These are phyloP conservation scores for Camelina sativa DNA, from an alignment of 345 rosid genomes.

Conservation along the genomic window DNA sequence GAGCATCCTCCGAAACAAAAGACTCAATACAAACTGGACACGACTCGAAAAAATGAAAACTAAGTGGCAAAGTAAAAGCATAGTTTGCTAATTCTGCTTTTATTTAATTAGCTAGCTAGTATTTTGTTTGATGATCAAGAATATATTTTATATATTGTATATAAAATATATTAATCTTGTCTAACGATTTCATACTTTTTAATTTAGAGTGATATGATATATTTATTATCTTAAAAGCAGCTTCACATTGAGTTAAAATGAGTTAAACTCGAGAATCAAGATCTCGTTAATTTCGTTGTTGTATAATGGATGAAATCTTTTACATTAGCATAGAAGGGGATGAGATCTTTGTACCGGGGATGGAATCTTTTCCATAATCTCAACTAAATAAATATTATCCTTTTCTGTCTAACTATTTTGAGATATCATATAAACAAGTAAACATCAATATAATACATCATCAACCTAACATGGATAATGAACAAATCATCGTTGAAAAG, in stretches of 20 bases:
- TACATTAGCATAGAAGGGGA: neutral
- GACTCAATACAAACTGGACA: no score
- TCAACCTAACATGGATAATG: neutral
- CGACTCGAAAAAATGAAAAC: no score
- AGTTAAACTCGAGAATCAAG: no score
- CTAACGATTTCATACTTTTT: neutral
- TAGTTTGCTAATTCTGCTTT: no score
- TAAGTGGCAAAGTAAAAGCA: no score
- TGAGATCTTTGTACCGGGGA: neutral
- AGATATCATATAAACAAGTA: neutral
- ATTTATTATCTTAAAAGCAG: no score
- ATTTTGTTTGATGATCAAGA: neutral
- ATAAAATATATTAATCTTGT: neutral
- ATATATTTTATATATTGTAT: slow-evolving; percentile 14
- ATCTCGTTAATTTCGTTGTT: no score
- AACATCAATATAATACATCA: neutral
- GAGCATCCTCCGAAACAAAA: no score
- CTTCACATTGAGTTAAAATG: no score
- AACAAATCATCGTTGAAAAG: neutral
- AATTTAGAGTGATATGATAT: no score
- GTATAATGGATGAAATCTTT: no score
- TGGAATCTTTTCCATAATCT: slow-evolving; percentile 4
- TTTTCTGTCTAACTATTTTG: neutral
- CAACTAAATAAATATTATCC: neutral
- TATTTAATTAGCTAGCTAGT: neutral